These are phyloP conservation scores for Thymus mandschuricus DNA, from an alignment of 257 asterid species.

Conservation along the genomic window DNA sequence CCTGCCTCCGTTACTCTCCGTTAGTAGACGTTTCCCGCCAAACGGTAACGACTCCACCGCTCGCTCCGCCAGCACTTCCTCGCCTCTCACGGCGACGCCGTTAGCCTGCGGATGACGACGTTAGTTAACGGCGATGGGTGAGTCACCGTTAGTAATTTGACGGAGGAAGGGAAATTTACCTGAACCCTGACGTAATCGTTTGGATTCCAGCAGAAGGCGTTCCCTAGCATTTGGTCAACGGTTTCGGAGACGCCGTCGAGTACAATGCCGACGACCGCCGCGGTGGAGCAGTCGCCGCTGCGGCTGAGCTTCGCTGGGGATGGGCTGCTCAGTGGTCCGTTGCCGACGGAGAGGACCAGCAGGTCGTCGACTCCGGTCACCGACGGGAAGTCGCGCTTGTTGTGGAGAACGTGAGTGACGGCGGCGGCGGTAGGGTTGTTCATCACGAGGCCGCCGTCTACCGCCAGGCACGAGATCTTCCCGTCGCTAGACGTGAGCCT, in stretches of 20 bases:
- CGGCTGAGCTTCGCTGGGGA: slow-evolving; percentile 45
- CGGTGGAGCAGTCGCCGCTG: slow-evolving; percentile 60
- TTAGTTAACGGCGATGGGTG: background rate
- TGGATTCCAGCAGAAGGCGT: slow-evolving; percentile 92
- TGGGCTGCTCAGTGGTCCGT: slow-evolving; percentile 55
- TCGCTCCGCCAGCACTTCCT: slow-evolving; percentile 61
- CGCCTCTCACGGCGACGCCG: slow-evolving; percentile 47
- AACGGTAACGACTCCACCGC: slow-evolving; percentile 83
- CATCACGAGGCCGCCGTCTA: slow-evolving; percentile 97
- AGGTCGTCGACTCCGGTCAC: slow-evolving; percentile 87
- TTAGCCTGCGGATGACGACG: slow-evolving; percentile 56
- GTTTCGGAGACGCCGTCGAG: slow-evolving; percentile 95
- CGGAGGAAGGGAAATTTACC: slow-evolving; percentile 41
- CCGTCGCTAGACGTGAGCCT: slow-evolving; percentile 71
- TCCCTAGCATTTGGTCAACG: slow-evolving; percentile 85
- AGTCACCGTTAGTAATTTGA: background rate
- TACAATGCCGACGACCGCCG: slow-evolving; percentile 65
- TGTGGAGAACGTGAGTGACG: slow-evolving; percentile 90
- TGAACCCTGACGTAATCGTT: slow-evolving; percentile 85
- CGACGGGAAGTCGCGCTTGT: slow-evolving; percentile 86
- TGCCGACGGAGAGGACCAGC: slow-evolving; percentile 80
- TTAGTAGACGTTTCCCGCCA: slow-evolving; percentile 85
- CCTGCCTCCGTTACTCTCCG: slow-evolving; percentile 87
- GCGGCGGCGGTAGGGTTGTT: slow-evolving; percentile 98
- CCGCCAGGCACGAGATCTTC: slow-evolving; percentile 74